Evolutionary conservation across 805 yeast genomes (phyloP), one percentile per base, ranked within the genome.

Genomic region (Komagataella kurtzmanii): DNA sequence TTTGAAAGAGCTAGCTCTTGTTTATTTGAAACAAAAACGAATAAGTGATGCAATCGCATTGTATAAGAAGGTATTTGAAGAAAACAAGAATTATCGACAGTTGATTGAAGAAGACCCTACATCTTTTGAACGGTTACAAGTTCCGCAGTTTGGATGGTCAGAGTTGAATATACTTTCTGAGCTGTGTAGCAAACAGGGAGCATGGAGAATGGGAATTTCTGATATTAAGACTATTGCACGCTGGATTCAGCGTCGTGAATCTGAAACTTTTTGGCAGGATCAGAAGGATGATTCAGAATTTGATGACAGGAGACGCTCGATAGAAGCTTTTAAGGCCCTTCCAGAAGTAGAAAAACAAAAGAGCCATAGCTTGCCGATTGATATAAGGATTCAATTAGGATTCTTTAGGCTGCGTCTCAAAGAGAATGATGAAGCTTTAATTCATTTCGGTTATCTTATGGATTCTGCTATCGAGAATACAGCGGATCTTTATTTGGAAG

Each of bases 121-220:
- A 6, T 45, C 47, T 17, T 24, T 24, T 21, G 21, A 19, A 18
- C 47, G 30, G 30, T 51, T 67, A 53, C 56, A 56, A 48, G 65
- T 65, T 24, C 74, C 88, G 1, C 64, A 65, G 19, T 93, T 91
- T 63, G 88, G 81, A 49, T 93, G 96, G 95, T 84, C 95, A 0
- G 90, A 87, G 54, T 71, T 91, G 49, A 91, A 93, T 59, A 87
- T 88, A 54, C 69, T 91, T 46, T 76, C 86, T 7, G 98, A 93
- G 59, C 69, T 91, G 44, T 85, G 85, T 59, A 73, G 81, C n/a
- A 78, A 80, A 51, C 83, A 80, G 52, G 80, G 78, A 47, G 80
- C 84, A 3, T 85, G 80, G 73, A 63, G 63, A 7, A 69, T 76
- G 8, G 93, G 90, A 1, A 75, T 88, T 17, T 76, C 74, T 52